phyloP scores from a whole-genome alignment of 495 filamentous ascomycete genomes.

The Hyaloscypha bicolor region DNA sequence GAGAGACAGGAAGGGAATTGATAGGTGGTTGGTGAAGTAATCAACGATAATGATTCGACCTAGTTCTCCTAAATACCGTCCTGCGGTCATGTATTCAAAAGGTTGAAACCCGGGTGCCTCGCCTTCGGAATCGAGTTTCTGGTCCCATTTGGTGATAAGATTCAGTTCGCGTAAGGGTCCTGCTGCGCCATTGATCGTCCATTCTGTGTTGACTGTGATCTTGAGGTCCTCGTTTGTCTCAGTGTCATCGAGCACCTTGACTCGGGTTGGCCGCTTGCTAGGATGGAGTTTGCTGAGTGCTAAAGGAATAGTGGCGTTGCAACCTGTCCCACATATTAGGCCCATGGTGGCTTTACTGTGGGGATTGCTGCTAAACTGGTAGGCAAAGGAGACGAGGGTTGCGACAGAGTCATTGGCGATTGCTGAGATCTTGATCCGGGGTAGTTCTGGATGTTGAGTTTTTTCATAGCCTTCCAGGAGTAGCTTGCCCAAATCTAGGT shows the following conservation, averaged over 20 bases:
- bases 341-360: conserved; percentile 72
- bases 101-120: conserved; percentile 81
- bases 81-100: conserved; percentile 86
- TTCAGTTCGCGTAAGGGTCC: conserved; percentile 64
- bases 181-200: conserved; percentile 76
- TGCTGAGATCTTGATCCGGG: conserved; percentile 69
- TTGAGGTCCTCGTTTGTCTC: conserved; percentile 41
- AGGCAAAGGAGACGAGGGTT: conserved; percentile 75
- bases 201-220: conserved; percentile 84
- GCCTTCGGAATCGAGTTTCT: conserved; percentile 61
- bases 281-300: conserved; percentile 63
- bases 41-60: conserved; percentile 71
- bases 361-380: conserved; percentile 57
- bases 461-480: conserved; percentile 68
- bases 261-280: conserved; percentile 55
- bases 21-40: conserved; percentile 54
- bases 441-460: conserved; percentile 47
- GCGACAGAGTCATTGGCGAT: conserved; percentile 84
- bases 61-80: conserved; percentile 83
- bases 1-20: conserved; percentile 43
- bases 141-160: conserved; percentile 73
- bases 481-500: conserved; percentile 71
- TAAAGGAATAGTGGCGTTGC: conserved; percentile 81
- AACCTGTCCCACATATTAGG: conserved; percentile 81
- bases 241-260: conserved; percentile 39